Conservation (phyloP, 2,329 filamentous ascomycete genomes). For the Beauveria australis region DNA sequence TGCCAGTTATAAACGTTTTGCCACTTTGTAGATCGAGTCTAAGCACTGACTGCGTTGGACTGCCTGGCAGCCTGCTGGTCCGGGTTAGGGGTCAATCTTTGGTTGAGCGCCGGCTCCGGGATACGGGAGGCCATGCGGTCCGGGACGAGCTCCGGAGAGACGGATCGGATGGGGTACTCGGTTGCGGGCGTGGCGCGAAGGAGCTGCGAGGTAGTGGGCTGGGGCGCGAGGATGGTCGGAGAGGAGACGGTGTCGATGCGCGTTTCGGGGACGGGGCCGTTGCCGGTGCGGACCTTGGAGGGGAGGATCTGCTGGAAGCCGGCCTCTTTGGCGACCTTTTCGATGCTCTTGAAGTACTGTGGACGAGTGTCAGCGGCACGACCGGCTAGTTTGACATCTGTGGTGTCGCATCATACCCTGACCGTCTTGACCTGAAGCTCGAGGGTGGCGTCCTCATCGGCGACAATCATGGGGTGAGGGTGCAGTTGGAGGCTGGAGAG, state of each 20-base stretch:
- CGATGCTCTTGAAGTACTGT: slow-evolving; percentile 64
- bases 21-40: background rate
- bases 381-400: too few relatives aligned
- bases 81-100: slow-evolving; percentile 40
- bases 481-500: slow-evolving; percentile 74
- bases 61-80: slow-evolving; percentile 31
- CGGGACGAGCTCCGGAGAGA: slow-evolving; percentile 52
- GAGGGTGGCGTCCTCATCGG: slow-evolving; percentile 70
- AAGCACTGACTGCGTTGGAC: slow-evolving; percentile 20
- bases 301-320: slow-evolving; percentile 51
- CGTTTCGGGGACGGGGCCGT: slow-evolving; percentile 30
- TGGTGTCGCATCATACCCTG: slow-evolving; percentile 31
- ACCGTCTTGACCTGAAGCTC: slow-evolving; percentile 69
- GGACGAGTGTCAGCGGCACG: background rate
- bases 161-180: slow-evolving; percentile 46
- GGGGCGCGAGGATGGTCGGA: slow-evolving; percentile 41
- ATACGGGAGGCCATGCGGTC: slow-evolving; percentile 55
- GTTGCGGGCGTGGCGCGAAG: slow-evolving; percentile 46
- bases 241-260: slow-evolving; percentile 36
- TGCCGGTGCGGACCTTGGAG: slow-evolving; percentile 46
- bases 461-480: slow-evolving; percentile 72
- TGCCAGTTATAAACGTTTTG: background rate
- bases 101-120: slow-evolving; percentile 36
- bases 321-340: slow-evolving; percentile 50
- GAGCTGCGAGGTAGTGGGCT: slow-evolving; percentile 47